Conservation (phyloP, 306 rosid species). For the Corylus americana region DNA sequence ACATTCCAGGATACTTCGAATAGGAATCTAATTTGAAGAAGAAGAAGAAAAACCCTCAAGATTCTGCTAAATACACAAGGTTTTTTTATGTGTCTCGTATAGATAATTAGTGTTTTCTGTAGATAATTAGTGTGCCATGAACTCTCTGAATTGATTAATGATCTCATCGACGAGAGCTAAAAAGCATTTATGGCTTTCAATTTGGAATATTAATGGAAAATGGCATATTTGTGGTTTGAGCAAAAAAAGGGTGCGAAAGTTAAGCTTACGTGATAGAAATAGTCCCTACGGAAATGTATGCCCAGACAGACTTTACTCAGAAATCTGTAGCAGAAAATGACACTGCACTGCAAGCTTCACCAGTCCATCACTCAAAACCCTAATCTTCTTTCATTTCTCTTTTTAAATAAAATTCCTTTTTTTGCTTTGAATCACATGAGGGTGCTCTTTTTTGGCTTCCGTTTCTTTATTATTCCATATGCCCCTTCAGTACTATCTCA, state of each 20-base stretch:
- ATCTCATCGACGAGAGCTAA: not conserved
- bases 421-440: conserved; percentile 19
- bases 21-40: no score
- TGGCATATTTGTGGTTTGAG: conserved; percentile 40
- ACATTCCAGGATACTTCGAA: no score
- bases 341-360: conserved; percentile 82
- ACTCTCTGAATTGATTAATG: no score
- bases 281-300: conserved; percentile 83
- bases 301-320: conserved; percentile 46
- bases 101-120: no score
- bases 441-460: conserved; percentile 27
- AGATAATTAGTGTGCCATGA: no score
- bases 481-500: conserved; percentile 22
- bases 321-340: conserved; percentile 73
- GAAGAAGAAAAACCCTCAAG: no score
- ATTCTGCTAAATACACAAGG: no score
- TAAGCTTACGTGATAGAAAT: conserved; percentile 31
- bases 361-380: conserved; percentile 52
- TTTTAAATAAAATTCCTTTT: conserved; percentile 14
- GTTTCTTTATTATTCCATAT: conserved; percentile 18
- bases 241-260: conserved; percentile 33
- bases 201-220: not conserved
- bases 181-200: not conserved
- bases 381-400: conserved; percentile 34
- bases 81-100: no score